Percentiles rank a stretch among this genome's conserved stretches.
phyloP scores from a whole-genome alignment of 106 monocot species.

The Alisma plantagoaquatica region DNA sequence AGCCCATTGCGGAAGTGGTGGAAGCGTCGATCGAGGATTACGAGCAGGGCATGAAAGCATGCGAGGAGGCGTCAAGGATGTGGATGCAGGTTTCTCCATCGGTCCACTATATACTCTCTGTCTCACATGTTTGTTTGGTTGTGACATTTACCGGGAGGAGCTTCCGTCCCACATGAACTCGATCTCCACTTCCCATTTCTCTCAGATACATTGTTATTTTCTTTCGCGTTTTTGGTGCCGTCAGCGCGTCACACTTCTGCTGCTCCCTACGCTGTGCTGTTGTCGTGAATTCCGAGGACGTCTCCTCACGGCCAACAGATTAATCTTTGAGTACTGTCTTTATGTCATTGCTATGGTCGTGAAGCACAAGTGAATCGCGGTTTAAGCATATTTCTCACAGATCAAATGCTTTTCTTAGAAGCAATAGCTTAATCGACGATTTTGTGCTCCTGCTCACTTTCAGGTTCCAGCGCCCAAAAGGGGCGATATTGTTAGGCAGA shows the following conservation, averaged over 20 bases:
- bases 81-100: constrained; percentile 69
- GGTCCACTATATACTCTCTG: constrained; percentile 1
- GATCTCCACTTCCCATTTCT: background rate
- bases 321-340: background rate
- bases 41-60: constrained; percentile 71
- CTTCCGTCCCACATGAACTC: background rate
- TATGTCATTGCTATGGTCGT: background rate
- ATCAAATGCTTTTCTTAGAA: background rate
- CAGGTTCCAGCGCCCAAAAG: constrained; percentile 95
- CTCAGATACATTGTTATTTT: background rate
- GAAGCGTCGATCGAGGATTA: constrained; percentile 78
- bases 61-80: constrained; percentile 63
- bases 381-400: too few relatives aligned
- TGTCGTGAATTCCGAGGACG: background rate
- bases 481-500: constrained; percentile 95
- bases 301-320: background rate
- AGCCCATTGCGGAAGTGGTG: constrained; percentile 85
- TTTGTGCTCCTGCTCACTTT: background rate
- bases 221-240: too few relatives aligned
- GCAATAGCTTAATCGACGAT: background rate
- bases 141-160: background rate
- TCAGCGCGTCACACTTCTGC: too few relatives aligned
- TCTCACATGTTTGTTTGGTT: background rate
- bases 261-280: too few relatives aligned
- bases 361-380: too few relatives aligned